Evolutionary conservation across 352 stramenopile species (phyloP).

Genomic region (Blastocystis sp.): DNA sequence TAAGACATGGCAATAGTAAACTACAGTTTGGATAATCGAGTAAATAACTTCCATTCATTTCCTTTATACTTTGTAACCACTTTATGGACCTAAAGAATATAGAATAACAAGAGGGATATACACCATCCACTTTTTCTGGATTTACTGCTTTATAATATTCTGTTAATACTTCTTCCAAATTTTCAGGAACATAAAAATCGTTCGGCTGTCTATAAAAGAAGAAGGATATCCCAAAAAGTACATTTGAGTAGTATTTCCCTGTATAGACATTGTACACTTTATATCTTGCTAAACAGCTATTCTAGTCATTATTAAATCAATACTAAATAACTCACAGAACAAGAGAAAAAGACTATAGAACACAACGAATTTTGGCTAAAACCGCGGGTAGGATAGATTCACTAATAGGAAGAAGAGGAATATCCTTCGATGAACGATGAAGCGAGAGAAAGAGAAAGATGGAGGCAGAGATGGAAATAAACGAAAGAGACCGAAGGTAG

Average conservation of each 20-base stretch:
- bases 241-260: background rate
- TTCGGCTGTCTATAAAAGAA: background rate
- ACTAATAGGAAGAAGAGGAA: background rate
- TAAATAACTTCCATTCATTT: background rate
- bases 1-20: background rate
- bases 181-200: constrained; percentile 8
- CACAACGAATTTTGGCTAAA: background rate
- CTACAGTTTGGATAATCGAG: constrained; percentile 6
- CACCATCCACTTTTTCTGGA: background rate
- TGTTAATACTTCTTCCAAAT: constrained; percentile 19
- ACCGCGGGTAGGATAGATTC: background rate
- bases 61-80: background rate
- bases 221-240: background rate
- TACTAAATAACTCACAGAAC: background rate
- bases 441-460: background rate
- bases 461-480: background rate
- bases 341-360: background rate
- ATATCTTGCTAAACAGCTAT: background rate
- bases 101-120: background rate
- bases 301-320: background rate
- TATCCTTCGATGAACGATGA: background rate
- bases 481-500: background rate
- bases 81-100: background rate
- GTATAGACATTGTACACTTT: background rate
- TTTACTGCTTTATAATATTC: constrained; percentile 25